These are phyloP conservation scores for Guyanaporus albipodus DNA, from an alignment of 768 basidiomycete species.

Conservation along the genomic window DNA sequence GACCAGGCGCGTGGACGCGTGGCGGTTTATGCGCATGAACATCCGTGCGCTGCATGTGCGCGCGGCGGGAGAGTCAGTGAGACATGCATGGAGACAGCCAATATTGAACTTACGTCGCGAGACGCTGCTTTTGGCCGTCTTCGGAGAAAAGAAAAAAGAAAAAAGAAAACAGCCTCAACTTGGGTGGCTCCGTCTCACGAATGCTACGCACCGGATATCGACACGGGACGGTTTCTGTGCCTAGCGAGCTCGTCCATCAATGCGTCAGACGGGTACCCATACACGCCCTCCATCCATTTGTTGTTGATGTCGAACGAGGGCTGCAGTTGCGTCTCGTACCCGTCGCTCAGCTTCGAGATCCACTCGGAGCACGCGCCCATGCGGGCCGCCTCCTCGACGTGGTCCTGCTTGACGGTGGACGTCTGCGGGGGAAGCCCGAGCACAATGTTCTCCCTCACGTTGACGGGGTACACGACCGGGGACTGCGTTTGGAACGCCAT, in stretches of 20 bases:
- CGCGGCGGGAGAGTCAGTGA: background rate
- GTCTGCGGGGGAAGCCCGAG: constrained; percentile 24
- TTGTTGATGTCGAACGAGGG: constrained; percentile 18
- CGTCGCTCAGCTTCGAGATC: constrained; percentile 35
- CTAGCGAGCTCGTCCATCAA: constrained; percentile 19
- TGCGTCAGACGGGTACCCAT: constrained; percentile 19
- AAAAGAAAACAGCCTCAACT: too few species aligned
- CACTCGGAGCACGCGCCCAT: constrained; percentile 26
- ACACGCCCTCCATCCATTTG: constrained; percentile 20
- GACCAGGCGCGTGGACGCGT: constrained; percentile 42
- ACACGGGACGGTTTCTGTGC: constrained; percentile 19
- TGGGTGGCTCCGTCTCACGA: background rate
- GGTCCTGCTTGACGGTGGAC: constrained; percentile 11
- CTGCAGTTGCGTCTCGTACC: constrained; percentile 31
- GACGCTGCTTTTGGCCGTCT: constrained; percentile 46
- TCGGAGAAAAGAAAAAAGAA: too few species aligned
- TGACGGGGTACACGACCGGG: constrained; percentile 45
- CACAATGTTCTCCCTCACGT: constrained; percentile 42
- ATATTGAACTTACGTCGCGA: constrained; percentile 46
- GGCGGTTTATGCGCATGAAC: constrained; percentile 37
- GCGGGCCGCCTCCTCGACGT: constrained; percentile 31
- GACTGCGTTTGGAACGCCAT: constrained; percentile 50
- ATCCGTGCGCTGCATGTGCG: constrained; percentile 38
- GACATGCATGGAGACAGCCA: background rate
- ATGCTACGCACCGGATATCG: constrained; percentile 20